phyloP scores from a whole-genome alignment of 768 basidiomycete genomes.

The Leccinum pellstonianum region DNA sequence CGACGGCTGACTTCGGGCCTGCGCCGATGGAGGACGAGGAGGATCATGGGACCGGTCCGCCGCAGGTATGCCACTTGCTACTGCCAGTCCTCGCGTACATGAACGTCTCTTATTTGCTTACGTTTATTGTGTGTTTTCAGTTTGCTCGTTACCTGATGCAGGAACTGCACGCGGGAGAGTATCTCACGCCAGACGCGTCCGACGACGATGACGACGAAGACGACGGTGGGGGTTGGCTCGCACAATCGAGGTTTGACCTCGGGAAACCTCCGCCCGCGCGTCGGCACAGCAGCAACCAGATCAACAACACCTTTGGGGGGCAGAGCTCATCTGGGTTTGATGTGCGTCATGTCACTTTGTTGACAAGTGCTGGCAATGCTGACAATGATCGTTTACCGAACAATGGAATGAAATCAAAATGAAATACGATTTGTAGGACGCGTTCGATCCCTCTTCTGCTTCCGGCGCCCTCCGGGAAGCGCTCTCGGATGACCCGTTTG shows the following conservation, averaged over 20 bases:
- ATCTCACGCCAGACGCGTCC: constrained; percentile 49
- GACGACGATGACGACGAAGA: constrained; percentile 63
- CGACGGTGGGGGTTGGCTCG: constrained; percentile 76
- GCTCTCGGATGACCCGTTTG: constrained; percentile 51
- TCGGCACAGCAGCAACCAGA: constrained; percentile 38
- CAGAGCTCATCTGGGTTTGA: constrained; percentile 54
- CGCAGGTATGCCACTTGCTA: constrained; percentile 38
- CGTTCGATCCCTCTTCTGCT: constrained; percentile 43
- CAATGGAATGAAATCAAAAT: background rate
- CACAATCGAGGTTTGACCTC: constrained; percentile 71
- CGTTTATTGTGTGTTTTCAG: constrained; percentile 36
- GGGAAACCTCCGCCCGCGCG: constrained; percentile 48
- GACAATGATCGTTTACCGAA: background rate
- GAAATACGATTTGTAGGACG: constrained; percentile 39
- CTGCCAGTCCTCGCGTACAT: background rate
- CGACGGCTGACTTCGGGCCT: constrained; percentile 66
- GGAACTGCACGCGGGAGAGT: constrained; percentile 65
- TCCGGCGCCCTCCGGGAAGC: constrained; percentile 33
- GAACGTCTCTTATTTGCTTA: background rate
- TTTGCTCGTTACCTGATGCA: constrained; percentile 79
- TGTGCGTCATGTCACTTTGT: constrained; percentile 32
- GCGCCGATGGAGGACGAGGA: constrained; percentile 49
- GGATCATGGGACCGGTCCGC: constrained; percentile 41
- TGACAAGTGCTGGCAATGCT: background rate
- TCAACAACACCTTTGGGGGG: constrained; percentile 18